phyloP scores from a whole-genome alignment of 2,329 filamentous ascomycete species.

The Dactylonectria estremocensis region DNA sequence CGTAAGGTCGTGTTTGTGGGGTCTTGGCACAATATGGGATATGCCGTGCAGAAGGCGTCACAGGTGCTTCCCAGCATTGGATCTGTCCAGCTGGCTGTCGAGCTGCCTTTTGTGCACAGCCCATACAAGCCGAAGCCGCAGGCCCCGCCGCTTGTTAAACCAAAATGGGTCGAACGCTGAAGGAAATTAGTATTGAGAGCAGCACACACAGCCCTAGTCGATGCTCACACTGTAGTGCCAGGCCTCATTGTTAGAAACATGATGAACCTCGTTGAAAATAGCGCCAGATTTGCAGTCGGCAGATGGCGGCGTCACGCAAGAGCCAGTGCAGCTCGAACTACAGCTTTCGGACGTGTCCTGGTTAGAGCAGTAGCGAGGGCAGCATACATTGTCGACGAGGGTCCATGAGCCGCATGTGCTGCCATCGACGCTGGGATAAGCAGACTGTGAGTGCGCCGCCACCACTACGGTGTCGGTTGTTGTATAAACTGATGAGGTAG shows the following conservation, averaged over 20 bases:
- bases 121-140: conserved; percentile 22
- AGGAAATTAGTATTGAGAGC: background rate
- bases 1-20: conserved; percentile 11
- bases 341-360: conserved; percentile 22
- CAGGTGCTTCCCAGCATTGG: conserved; percentile 20
- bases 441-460: conserved; percentile 14
- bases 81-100: conserved; percentile 19
- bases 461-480: conserved; percentile 13
- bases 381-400: conserved; percentile 23
- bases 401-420: conserved; percentile 22
- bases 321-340: conserved; percentile 21
- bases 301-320: conserved; percentile 21
- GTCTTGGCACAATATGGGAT: conserved; percentile 16
- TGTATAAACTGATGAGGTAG: conserved; percentile 12
- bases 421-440: conserved; percentile 17
- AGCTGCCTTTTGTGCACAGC: conserved; percentile 23
- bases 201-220: background rate
- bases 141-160: conserved; percentile 20
- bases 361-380: conserved; percentile 18
- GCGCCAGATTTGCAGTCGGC: conserved; percentile 20
- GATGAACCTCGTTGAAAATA: conserved; percentile 16
- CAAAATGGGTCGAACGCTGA: conserved; percentile 23
- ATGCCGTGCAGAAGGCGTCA: conserved; percentile 20
- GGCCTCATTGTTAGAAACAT: conserved; percentile 9
- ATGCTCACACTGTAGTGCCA: conserved; percentile 22